Percentiles rank a stretch among this genome's conserved stretches.
phyloP scores from a whole-genome alignment of 805 yeast genomes.

The Hanseniaspora guilliermondii region DNA sequence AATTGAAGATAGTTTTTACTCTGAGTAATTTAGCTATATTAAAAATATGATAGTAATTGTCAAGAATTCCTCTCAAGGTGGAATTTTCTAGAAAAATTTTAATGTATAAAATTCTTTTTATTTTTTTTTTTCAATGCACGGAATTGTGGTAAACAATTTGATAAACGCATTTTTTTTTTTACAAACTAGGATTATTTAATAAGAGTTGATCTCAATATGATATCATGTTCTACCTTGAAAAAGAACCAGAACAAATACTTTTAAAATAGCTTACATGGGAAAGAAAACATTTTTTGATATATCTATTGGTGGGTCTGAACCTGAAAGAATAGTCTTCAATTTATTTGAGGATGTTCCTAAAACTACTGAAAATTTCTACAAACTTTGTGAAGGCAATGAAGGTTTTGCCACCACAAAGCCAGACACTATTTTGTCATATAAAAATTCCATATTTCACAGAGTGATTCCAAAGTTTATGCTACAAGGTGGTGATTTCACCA shows the following conservation, averaged over 20 bases:
- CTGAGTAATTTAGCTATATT: neutral
- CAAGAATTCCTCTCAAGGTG: too few relatives aligned
- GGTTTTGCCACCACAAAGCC: constrained; percentile 33
- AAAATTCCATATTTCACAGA: constrained; percentile 87
- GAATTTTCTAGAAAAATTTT: neutral
- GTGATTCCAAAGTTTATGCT: constrained; percentile 96
- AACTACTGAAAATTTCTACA: constrained; percentile 82
- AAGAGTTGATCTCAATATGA: too few relatives aligned
- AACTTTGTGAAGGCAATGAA: constrained; percentile 74
- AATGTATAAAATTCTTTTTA: too few relatives aligned
- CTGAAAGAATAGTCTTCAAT: constrained; percentile 72
- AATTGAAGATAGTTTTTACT: constrained; percentile 6
- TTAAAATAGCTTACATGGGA: neutral
- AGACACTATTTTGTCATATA: constrained; percentile 50
- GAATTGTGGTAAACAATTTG: too few relatives aligned
- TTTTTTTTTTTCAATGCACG: too few relatives aligned
- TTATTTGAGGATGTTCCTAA: constrained; percentile 64
- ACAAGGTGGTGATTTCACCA: constrained; percentile 93
- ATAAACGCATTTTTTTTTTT: too few relatives aligned
- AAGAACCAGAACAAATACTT: neutral
- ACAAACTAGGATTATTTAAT: too few relatives aligned
- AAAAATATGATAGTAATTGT: too few relatives aligned
- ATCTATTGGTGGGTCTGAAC: constrained; percentile 52
- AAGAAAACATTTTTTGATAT: constrained; percentile 63
- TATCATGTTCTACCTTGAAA: too few relatives aligned